Percentiles rank a stretch among this genome's conserved stretches.
phyloP scores from a whole-genome alignment of 495 filamentous ascomycete genomes.

The Diplogelasinospora grovesii region DNA sequence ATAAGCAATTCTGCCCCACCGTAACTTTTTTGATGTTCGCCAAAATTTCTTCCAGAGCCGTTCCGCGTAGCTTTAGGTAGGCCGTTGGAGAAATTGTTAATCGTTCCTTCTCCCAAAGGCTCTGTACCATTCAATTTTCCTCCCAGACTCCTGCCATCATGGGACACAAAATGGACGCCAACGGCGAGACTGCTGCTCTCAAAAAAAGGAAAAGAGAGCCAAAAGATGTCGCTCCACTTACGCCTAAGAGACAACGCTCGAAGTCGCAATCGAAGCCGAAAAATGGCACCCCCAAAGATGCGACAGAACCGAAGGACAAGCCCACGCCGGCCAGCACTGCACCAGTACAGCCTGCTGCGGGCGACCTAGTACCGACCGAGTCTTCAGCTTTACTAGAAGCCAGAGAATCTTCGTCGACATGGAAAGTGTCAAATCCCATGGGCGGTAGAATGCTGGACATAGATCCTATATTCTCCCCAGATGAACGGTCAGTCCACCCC shows the following conservation, averaged over 20 bases:
- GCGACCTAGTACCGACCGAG: conserved; percentile 11
- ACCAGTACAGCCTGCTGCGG: conserved; percentile 1
- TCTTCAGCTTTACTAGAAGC: conserved; percentile 1
- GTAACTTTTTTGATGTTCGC: conserved; percentile 27
- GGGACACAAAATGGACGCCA: conserved; percentile 16
- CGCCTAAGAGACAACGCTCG: conserved; percentile 24
- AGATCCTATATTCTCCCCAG: conserved; percentile 69
- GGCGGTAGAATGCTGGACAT: conserved; percentile 64
- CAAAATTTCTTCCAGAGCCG: conserved; percentile 28
- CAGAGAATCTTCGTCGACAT: conserved; percentile 23
- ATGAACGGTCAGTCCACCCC: conserved; percentile 63
- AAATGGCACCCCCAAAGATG: too few relatives aligned
- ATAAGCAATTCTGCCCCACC: conserved; percentile 23
- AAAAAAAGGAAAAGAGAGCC: conserved; percentile 30
- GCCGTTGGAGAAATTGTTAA: not conserved
- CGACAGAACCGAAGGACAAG: conserved; percentile 2
- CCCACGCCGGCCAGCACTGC: not conserved
- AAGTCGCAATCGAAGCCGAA: conserved; percentile 18
- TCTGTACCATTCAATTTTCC: too few relatives aligned
- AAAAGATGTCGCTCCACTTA: conserved; percentile 20
- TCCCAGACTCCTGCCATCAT: conserved; percentile 7
- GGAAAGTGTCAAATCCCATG: conserved; percentile 55
- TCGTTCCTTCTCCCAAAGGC: not conserved
- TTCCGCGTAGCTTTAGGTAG: not conserved
- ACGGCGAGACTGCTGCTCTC: conserved; percentile 24